Evolutionary conservation across 2,329 filamentous ascomycete species (phyloP), one percentile per base, ranked within the genome.

Genomic region (Colletotrichum sp.): DNA sequence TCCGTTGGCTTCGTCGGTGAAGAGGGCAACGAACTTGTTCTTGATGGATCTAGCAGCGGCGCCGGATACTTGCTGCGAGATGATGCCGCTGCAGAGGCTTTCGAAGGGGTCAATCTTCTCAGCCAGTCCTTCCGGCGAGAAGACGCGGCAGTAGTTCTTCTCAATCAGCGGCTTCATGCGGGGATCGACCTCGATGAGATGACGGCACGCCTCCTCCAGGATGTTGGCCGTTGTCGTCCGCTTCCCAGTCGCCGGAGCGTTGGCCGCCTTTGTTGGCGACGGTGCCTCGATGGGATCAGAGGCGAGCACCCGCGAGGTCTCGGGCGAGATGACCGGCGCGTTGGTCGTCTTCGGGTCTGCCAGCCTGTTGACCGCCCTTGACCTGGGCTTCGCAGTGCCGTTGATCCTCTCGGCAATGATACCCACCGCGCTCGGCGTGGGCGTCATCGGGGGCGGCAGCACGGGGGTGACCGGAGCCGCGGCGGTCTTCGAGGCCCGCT

Each of bases 1-100:
- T 6, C 84, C 39, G 39, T 12, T 80, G 34, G 79, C 76, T 8
- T 85, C 80, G 44, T 86, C 83, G 44, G 83, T 80, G 84, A 98
- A 98, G 8, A 98, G 86, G 2, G 87, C 89, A 25, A 98, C 86
- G 83, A 98, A 98, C 78, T 95, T 96, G 66, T 90, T 91, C 84
- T 96, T 96, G 86, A 99, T 99, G 8, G 95, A 95, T 79, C 92
- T 94, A 15, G 97, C 97, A 1, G 97, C 97, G 8, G 96, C 95
- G 22, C 96, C 96, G 1, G 96, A 98, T 25, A 99, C 96, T 87
- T 99, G 97, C 86, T 99, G 97, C 69, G 95, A 96, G 80, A 99
- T 98, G 82, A 99, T 98, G 68, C 96, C 94, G 84, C 94, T 96
- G 52, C 92, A 90, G 39, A 99, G 89, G 73, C 92, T 93, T 80